Evolutionary conservation across 768 basidiomycete genomes (phyloP), one percentile per base, ranked within the genome.

Genomic region (Floccularia luteovirens): DNA sequence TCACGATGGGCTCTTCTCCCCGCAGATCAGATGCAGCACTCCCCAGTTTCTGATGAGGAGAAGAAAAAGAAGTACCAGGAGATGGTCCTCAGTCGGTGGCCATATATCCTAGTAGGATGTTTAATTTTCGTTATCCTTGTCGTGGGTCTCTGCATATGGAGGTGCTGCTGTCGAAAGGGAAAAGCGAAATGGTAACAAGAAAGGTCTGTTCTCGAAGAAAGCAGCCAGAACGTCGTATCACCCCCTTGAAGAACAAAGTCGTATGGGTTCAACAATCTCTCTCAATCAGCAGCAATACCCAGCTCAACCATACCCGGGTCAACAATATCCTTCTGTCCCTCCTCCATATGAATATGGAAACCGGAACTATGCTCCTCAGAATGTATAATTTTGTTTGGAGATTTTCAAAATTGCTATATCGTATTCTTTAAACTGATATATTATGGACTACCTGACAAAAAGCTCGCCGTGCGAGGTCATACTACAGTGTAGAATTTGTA

Each of bases 31-130:
- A 61, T 67, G 59, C 71, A 76, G 43, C 67, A 72, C 45, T 85
- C 83, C 0, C 84, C 83, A 2, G 66, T 83, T 31, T 71, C 67
- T n/a, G 67, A 47, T 1, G 68, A 64, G 42, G 82, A 82, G 57
- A 80, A 82, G 62, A 82, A 84, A 62, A 70, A 79, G 38, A 64
- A 66, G 43, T 74, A 77, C 47, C 72, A 77, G 51, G 80, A 78
- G 56, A 62, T 69, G 64, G 64, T 79, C 27, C 69, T 79, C 50
- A 82, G 77, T 51, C 79, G 69, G 43, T 87, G 80, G 85, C 82
- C 79, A 2, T 83, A 81, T 53, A 83, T 84, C 52, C 67, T 82
- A 31, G 45, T 65, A 6, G 84, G 80, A 25, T 75, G 75, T 45
- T 61, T 87, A 20, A 56, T 69, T 2, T 58, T 77, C 43, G 55